Evolutionary conservation across 345 rosid genomes (phyloP).

Genomic region (Sonneratia caseolaris): DNA sequence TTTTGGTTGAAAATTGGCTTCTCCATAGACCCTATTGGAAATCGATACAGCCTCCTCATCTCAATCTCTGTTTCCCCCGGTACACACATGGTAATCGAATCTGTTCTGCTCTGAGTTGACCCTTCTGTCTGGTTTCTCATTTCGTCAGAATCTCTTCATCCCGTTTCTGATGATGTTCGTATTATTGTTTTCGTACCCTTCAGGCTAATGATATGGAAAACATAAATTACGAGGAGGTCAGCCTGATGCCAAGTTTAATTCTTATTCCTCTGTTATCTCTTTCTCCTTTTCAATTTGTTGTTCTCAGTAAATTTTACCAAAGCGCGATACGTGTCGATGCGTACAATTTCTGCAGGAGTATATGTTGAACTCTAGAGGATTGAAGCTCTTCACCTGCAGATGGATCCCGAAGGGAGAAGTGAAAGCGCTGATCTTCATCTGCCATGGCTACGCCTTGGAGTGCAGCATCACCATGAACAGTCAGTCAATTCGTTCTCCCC

Average conservation of each 20-base stretch:
- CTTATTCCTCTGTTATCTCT: neutral
- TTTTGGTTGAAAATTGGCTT: neutral
- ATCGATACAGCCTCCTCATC: neutral
- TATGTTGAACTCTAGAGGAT: slow-evolving; percentile 45
- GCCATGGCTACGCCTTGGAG: slow-evolving; percentile 95
- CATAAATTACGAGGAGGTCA: slow-evolving; percentile 13
- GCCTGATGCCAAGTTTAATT: neutral
- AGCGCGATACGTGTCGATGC: neutral
- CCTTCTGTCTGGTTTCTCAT: neutral
- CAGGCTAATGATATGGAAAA: slow-evolving; percentile 9
- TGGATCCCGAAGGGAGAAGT: slow-evolving; percentile 64
- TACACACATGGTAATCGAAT: neutral
- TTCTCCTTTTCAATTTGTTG: neutral
- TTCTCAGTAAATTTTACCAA: neutral
- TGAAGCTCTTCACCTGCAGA: slow-evolving; percentile 65
- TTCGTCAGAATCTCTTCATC: neutral
- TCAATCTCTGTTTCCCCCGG: neutral
- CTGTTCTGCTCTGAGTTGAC: neutral
- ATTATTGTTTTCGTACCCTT: neutral
- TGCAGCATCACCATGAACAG: slow-evolving; percentile 91
- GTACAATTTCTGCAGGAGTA: slow-evolving; percentile 30
- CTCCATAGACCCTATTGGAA: neutral
- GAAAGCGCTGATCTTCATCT: slow-evolving; percentile 64
- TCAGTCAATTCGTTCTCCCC: slow-evolving; percentile 11
- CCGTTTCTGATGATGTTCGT: neutral